These are phyloP conservation scores for Leccinum pellstonianum DNA, from an alignment of 768 basidiomycete genomes.

Conservation along the genomic window DNA sequence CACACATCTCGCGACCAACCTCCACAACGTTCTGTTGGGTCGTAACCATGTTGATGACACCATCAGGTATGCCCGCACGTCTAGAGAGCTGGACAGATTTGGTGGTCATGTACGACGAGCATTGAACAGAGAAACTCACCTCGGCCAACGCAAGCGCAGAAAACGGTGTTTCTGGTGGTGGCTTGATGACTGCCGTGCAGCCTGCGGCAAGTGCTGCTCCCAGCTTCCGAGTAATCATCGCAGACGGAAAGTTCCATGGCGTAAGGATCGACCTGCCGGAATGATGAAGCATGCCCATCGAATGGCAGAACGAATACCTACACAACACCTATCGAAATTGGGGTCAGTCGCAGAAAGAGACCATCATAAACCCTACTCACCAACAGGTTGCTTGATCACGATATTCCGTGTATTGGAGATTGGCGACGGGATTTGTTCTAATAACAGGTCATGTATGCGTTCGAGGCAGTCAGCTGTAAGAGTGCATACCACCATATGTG, in stretches of 20 bases:
- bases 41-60: constrained; percentile 93
- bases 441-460: not conserved
- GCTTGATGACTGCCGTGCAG: constrained; percentile 95
- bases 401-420: constrained; percentile 72
- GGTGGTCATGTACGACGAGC: not conserved
- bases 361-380: constrained; percentile 45
- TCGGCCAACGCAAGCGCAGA: constrained; percentile 90
- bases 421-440: constrained; percentile 82
- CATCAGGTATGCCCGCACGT: constrained; percentile 91
- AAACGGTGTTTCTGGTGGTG: constrained; percentile 93
- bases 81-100: constrained; percentile 55
- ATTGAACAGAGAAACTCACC: constrained; percentile 38
- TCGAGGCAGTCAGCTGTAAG: not conserved
- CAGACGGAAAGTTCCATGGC: constrained; percentile 94
- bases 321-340: constrained; percentile 43
- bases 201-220: constrained; percentile 91
- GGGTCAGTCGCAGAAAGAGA: constrained; percentile 27
- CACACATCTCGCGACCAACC: constrained; percentile 94
- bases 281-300: constrained; percentile 5
- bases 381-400: constrained; percentile 91
- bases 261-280: constrained; percentile 67
- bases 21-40: constrained; percentile 80
- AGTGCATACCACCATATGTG: constrained; percentile 74
- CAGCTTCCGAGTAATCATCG: constrained; percentile 91
- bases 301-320: constrained; percentile 25